These are phyloP conservation scores for Rhodotorula sp. DNA, from an alignment of 1,284 basidiomycete genomes.

Conservation along the genomic window DNA sequence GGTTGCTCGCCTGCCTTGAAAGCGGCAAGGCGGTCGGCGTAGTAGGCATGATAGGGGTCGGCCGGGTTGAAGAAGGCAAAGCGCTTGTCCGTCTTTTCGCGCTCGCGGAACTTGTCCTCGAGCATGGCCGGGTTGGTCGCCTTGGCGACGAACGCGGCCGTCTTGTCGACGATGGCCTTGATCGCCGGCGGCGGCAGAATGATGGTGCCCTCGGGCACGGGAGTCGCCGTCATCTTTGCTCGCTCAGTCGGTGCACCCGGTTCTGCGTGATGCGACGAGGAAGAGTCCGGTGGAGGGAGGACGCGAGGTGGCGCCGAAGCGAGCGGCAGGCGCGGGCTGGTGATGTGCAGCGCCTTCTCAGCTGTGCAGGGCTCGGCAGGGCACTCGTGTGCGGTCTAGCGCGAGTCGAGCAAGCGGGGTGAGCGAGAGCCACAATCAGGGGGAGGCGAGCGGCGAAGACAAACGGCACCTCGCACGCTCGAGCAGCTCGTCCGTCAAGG, in stretches of 20 bases:
- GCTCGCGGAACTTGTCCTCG: slow-evolving; percentile 92
- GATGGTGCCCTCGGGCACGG: slow-evolving; percentile 28
- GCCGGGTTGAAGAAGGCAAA: slow-evolving; percentile 89
- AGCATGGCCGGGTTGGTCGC: slow-evolving; percentile 84
- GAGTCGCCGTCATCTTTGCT: neutral
- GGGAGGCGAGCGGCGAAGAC: no score
- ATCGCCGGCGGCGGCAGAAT: slow-evolving; percentile 54
- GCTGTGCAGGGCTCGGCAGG: no score
- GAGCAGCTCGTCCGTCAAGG: no score
- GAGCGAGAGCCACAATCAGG: no score
- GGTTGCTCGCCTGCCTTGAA: slow-evolving; percentile 66
- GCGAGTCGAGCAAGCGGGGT: no score
- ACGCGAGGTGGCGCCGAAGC: neutral
- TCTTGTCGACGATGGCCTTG: slow-evolving; percentile 91
- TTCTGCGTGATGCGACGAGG: no score
- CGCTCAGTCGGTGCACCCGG: no score
- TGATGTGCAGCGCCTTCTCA: no score
- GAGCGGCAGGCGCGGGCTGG: neutral
- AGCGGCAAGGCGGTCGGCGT: slow-evolving; percentile 80
- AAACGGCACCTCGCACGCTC: no score
- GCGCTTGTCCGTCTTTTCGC: slow-evolving; percentile 89
- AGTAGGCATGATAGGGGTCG: slow-evolving; percentile 97
- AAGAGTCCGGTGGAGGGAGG: neutral
- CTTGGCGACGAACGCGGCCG: slow-evolving; percentile 87
- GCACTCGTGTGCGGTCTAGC: no score